Evolutionary conservation across 768 basidiomycete species (phyloP).

Genomic region (Phlebiopsis flavidoalba): DNA sequence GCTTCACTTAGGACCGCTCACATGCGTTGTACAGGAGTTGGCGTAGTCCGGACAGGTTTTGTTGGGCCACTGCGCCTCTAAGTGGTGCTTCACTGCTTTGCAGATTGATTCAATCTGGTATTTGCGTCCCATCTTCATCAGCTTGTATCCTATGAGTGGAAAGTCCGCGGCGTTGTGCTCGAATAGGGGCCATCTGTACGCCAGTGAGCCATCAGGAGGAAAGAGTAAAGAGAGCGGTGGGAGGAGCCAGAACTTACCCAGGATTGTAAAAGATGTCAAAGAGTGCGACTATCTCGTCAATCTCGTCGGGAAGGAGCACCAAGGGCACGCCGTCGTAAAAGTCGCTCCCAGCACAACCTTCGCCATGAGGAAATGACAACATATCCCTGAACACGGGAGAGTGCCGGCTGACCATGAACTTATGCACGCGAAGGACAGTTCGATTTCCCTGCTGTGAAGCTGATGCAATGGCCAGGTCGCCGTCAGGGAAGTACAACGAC

Average conservation of each 20-base stretch:
- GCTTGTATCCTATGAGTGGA: slow-evolving; percentile 24
- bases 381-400: slow-evolving; percentile 14
- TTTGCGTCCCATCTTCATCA: slow-evolving; percentile 29
- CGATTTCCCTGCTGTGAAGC: not conserved
- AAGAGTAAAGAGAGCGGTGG: not conserved
- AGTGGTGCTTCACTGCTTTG: slow-evolving; percentile 23
- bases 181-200: slow-evolving; percentile 19
- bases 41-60: not conserved
- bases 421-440: slow-evolving; percentile 6
- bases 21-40: not conserved
- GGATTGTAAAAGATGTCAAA: slow-evolving; percentile 24
- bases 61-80: slow-evolving; percentile 12
- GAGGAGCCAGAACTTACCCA: slow-evolving; percentile 14
- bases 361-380: not conserved
- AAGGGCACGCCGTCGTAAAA: slow-evolving; percentile 23
- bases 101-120: slow-evolving; percentile 30
- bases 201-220: not conserved
- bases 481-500: slow-evolving; percentile 7
- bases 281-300: slow-evolving; percentile 21
- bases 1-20: not conserved
- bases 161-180: slow-evolving; percentile 25
- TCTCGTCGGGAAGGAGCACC: slow-evolving; percentile 23
- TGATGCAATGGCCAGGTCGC: slow-evolving; percentile 4
- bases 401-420: not conserved
- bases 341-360: slow-evolving; percentile 7